Percentiles rank a stretch among this genome's conserved stretches.
Conservation (phyloP, 2,329 filamentous ascomycete species). For the Microascus cirrosus region DNA sequence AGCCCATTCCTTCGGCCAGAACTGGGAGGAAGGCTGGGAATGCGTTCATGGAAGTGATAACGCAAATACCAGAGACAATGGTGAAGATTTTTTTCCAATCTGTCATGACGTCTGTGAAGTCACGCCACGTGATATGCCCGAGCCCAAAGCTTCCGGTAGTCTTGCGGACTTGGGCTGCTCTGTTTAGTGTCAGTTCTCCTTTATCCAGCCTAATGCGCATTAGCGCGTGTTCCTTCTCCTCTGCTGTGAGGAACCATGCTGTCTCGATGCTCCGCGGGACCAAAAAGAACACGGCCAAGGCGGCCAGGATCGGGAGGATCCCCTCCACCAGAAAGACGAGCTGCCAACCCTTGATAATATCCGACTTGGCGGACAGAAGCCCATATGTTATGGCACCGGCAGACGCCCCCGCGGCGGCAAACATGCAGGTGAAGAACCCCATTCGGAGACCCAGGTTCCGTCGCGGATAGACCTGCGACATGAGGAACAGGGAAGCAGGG, state of each 20-base stretch:
- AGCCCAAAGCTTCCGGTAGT: slow-evolving; percentile 36
- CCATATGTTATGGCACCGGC: background rate
- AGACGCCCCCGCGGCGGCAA: slow-evolving; percentile 25
- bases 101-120: slow-evolving; percentile 31
- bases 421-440: background rate
- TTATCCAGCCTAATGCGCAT: slow-evolving; percentile 9
- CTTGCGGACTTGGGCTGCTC: slow-evolving; percentile 18
- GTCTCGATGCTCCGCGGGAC: slow-evolving; percentile 32
- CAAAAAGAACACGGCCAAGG: slow-evolving; percentile 28
- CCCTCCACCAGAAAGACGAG: slow-evolving; percentile 42
- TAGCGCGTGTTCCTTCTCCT: slow-evolving; percentile 25
- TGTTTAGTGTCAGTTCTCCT: slow-evolving; percentile 21
- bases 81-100: slow-evolving; percentile 42
- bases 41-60: slow-evolving; percentile 38
- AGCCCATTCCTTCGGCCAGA: slow-evolving; percentile 41
- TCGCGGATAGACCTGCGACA: background rate
- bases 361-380: slow-evolving; percentile 27
- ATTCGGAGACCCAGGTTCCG: background rate
- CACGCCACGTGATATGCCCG: slow-evolving; percentile 36
- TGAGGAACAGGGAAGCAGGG: background rate
- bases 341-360: slow-evolving; percentile 32
- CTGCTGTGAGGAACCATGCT: slow-evolving; percentile 34
- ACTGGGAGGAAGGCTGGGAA: slow-evolving; percentile 47
- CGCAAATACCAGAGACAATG: slow-evolving; percentile 35
- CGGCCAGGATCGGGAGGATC: slow-evolving; percentile 28